These are phyloP conservation scores for Tricholoma saponaceum DNA, from an alignment of 768 basidiomycete genomes.

Conservation along the genomic window DNA sequence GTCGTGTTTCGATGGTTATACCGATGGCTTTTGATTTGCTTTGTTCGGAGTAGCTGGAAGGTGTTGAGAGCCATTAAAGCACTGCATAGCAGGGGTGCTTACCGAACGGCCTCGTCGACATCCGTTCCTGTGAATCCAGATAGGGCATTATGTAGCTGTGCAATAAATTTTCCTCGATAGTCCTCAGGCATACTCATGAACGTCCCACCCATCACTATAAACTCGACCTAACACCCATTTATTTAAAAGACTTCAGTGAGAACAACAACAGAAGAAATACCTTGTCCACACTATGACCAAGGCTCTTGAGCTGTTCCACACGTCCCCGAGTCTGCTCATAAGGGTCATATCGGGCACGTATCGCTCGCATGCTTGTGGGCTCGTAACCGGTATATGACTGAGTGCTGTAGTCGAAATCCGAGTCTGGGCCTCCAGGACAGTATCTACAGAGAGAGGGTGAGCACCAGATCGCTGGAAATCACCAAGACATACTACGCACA, in stretches of 20 bases:
- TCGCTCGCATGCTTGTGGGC: slow-evolving; percentile 98
- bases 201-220: slow-evolving; percentile 97
- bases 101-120: slow-evolving; percentile 94
- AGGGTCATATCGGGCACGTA: slow-evolving; percentile 90
- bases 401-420: slow-evolving; percentile 99
- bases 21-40: slow-evolving; percentile 98
- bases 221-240: slow-evolving; percentile 57
- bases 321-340: slow-evolving; percentile 96
- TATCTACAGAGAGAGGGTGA: slow-evolving; percentile 51
- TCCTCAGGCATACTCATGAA: slow-evolving; percentile 99
- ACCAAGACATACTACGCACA: slow-evolving; percentile 47
- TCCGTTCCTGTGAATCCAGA: slow-evolving; percentile 92
- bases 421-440: slow-evolving; percentile 98
- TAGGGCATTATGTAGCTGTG: slow-evolving; percentile 94
- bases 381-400: slow-evolving; percentile 95
- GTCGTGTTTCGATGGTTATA: slow-evolving; percentile 97
- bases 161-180: slow-evolving; percentile 89
- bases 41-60: slow-evolving; percentile 81
- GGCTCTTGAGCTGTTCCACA: slow-evolving; percentile 89
- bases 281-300: slow-evolving; percentile 99
- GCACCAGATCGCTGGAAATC: not conserved
- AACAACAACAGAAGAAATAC: slow-evolving; percentile 33
- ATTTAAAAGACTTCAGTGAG: not conserved
- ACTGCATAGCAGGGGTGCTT: slow-evolving; percentile 2
- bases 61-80: not conserved